Evolutionary conservation across 106 monocot genomes (phyloP).

Genomic region (Agapanthus africanus): DNA sequence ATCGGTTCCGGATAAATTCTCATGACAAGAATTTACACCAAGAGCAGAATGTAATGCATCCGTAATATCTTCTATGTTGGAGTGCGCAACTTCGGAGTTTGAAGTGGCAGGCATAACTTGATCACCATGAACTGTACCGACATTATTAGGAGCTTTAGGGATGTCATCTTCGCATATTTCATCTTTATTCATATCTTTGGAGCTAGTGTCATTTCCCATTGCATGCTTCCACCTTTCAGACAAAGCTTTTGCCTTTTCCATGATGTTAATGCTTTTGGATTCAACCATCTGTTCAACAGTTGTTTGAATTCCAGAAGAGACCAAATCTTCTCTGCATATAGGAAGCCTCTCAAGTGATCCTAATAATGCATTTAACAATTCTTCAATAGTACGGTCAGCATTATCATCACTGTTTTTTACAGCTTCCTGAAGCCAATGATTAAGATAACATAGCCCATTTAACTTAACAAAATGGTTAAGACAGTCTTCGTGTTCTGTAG

Average conservation of each 20-base stretch:
- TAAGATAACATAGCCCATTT: constrained; percentile 58
- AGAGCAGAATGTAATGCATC: constrained; percentile 10
- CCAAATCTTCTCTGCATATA: constrained; percentile 20
- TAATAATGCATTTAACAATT: constrained; percentile 39
- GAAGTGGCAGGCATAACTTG: no score
- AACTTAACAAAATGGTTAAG: constrained; percentile 63
- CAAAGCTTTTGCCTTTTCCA: constrained; percentile 43
- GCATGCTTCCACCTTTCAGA: constrained; percentile 40
- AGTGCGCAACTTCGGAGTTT: no score
- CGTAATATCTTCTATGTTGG: constrained; percentile 19
- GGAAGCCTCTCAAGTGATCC: constrained; percentile 52
- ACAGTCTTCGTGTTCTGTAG: constrained; percentile 53
- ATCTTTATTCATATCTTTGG: constrained; percentile 10
- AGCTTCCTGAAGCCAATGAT: constrained; percentile 55
- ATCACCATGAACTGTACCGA: no score
- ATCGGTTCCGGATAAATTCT: constrained; percentile 7
- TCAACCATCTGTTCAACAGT: constrained; percentile 37
- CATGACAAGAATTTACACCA: constrained; percentile 17
- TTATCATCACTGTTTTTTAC: constrained; percentile 23
- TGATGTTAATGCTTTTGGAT: constrained; percentile 19
- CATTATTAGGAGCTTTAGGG: no score
- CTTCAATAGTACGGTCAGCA: constrained; percentile 26
- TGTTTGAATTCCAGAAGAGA: constrained; percentile 31
- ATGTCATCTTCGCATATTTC: constrained; percentile 1
- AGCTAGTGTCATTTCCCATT: constrained; percentile 7